Evolutionary conservation across 305 asterid genomes (phyloP).

Genomic region (Salvia sclarea): DNA sequence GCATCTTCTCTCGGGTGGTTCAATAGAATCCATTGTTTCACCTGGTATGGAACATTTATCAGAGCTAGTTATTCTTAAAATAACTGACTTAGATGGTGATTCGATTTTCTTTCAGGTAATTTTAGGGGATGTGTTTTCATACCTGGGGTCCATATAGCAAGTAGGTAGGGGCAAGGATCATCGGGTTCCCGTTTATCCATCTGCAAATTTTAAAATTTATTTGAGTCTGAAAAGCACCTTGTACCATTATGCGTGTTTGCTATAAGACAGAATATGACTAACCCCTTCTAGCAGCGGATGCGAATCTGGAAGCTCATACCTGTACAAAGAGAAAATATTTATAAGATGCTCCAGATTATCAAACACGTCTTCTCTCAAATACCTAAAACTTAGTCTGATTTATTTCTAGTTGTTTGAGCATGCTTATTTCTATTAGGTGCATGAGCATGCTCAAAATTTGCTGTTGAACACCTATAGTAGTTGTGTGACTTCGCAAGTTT

Average conservation of each 20-base stretch:
- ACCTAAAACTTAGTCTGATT: slow-evolving; percentile 4
- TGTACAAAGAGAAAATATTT: slow-evolving; percentile 47
- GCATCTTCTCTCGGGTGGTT: slow-evolving; percentile 81
- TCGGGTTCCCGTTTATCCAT: slow-evolving; percentile 90
- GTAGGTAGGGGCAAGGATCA: slow-evolving; percentile 90
- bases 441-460: slow-evolving; percentile 11
- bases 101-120: slow-evolving; percentile 6
- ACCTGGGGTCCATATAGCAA: slow-evolving; percentile 86
- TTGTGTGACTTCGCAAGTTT: slow-evolving; percentile 21
- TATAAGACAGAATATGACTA: slow-evolving; percentile 38
- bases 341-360: slow-evolving; percentile 27
- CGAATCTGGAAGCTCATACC: slow-evolving; percentile 94
- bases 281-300: slow-evolving; percentile 93
- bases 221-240: slow-evolving; percentile 31
- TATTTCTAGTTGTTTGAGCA: slow-evolving; percentile 9
- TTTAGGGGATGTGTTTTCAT: slow-evolving; percentile 21
- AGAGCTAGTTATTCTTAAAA: slow-evolving; percentile 23
- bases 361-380: slow-evolving; percentile 23
- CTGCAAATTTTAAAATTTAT: slow-evolving; percentile 51
- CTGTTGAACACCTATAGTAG: slow-evolving; percentile 17
- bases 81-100: slow-evolving; percentile 16
- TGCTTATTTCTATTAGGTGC: slow-evolving; percentile 7
- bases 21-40: slow-evolving; percentile 80
- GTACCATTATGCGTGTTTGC: slow-evolving; percentile 12
- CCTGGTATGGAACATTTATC: slow-evolving; percentile 54